phyloP scores from a whole-genome alignment of 2,329 filamentous ascomycete genomes.

The Alternaria postmessia region DNA sequence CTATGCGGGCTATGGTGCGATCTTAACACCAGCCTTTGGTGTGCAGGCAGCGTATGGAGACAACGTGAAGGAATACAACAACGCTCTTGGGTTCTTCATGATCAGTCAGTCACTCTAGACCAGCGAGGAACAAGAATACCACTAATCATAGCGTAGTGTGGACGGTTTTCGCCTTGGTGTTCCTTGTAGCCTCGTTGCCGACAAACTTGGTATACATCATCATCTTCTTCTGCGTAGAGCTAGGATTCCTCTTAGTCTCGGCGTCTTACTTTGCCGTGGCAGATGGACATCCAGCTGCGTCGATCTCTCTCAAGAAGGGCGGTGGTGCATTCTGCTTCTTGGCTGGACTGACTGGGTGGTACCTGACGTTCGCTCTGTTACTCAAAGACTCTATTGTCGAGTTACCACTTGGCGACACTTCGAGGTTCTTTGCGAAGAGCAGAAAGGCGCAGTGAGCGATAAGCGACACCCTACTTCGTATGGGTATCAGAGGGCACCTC shows the following conservation, averaged over 20 bases:
- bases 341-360: constrained; percentile 53
- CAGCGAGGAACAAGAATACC: neutral
- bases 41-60: constrained; percentile 56
- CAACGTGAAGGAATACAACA: constrained; percentile 56
- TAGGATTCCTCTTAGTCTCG: constrained; percentile 56
- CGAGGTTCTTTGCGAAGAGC: constrained; percentile 37
- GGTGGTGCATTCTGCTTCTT: constrained; percentile 59
- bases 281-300: constrained; percentile 50
- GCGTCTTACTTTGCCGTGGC: constrained; percentile 58
- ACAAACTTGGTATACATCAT: constrained; percentile 59
- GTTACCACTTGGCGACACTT: constrained; percentile 37
- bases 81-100: constrained; percentile 61
- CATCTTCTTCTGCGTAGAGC: constrained; percentile 59
- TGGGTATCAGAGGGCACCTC: neutral
- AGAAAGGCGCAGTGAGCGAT: constrained; percentile 16
- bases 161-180: constrained; percentile 58
- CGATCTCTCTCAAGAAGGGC: constrained; percentile 53
- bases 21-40: constrained; percentile 58
- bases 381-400: constrained; percentile 38
- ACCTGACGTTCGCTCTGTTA: constrained; percentile 33
- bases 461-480: neutral
- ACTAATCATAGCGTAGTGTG: constrained; percentile 48
- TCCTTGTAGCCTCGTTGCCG: constrained; percentile 56
- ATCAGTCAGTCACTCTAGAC: constrained; percentile 44
- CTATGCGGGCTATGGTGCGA: constrained; percentile 60